Evolutionary conservation across 2,329 filamentous ascomycete genomes (phyloP).

Genomic region (Fusarium clavum): DNA sequence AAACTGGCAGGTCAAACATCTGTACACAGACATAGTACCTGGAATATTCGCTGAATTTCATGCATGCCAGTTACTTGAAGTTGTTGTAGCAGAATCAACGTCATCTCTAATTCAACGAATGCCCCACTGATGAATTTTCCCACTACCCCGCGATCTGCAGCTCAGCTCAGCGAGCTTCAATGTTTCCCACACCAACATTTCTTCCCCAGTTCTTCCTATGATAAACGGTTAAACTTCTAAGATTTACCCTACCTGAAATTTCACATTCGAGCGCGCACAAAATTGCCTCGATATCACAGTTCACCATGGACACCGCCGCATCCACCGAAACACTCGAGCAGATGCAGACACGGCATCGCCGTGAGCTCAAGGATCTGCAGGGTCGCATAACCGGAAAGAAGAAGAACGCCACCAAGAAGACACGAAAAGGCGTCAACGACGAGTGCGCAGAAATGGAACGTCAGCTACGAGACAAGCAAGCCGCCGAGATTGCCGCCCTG

Average conservation of each 20-base stretch:
- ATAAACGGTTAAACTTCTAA: background rate
- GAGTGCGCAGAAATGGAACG: constrained; percentile 80
- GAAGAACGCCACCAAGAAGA: constrained; percentile 94
- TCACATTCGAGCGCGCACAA: background rate
- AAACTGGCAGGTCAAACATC: background rate
- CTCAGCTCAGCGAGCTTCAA: constrained; percentile 9
- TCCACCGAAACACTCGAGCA: constrained; percentile 73
- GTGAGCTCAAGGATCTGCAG: constrained; percentile 89
- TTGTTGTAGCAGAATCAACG: constrained; percentile 1
- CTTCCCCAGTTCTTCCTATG: background rate
- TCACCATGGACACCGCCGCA: constrained; percentile 45
- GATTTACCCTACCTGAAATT: background rate
- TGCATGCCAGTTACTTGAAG: background rate
- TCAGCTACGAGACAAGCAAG: constrained; percentile 74
- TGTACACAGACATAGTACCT: background rate
- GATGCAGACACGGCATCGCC: constrained; percentile 82
- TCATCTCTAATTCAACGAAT: constrained; percentile 9
- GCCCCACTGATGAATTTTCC: constrained; percentile 33
- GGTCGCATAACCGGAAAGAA: constrained; percentile 92
- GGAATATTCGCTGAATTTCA: background rate
- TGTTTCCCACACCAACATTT: background rate
- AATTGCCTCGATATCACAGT: background rate
- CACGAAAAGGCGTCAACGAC: constrained; percentile 77
- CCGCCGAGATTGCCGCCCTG: constrained; percentile 65
- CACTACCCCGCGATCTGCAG: constrained; percentile 29